Conservation (phyloP, 2,329 filamentous ascomycete species). For the Cercospora nicotianae region DNA sequence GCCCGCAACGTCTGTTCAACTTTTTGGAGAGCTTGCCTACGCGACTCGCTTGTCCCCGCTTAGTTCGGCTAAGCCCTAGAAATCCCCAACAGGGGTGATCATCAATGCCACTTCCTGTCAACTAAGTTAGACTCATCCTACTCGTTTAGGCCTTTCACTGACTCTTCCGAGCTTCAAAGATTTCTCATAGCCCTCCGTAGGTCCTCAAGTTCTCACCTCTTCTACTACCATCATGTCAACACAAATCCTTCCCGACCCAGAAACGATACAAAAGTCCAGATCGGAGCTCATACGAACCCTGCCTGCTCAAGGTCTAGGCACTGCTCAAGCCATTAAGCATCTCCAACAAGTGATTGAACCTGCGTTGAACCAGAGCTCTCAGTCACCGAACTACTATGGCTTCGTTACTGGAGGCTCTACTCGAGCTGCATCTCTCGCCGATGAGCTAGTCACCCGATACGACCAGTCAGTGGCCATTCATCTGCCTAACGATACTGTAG, state of each 20-base stretch:
- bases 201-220: background rate
- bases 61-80: background rate
- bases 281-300: slow-evolving; percentile 41
- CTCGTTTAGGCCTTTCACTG: background rate
- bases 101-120: background rate
- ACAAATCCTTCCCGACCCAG: slow-evolving; percentile 40
- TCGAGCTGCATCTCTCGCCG: slow-evolving; percentile 76
- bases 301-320: slow-evolving; percentile 45
- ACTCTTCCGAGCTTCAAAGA: background rate
- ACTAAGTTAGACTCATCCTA: background rate
- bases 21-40: slow-evolving; percentile 12
- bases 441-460: slow-evolving; percentile 75
- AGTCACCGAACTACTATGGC: slow-evolving; percentile 73
- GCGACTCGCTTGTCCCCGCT: background rate
- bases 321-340: slow-evolving; percentile 46
- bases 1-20: slow-evolving; percentile 5
- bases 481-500: slow-evolving; percentile 70
- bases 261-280: slow-evolving; percentile 37
- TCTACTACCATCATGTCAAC: background rate
- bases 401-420: slow-evolving; percentile 84
- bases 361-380: slow-evolving; percentile 63
- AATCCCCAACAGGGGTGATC: background rate
- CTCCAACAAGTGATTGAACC: slow-evolving; percentile 49
- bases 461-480: slow-evolving; percentile 88
- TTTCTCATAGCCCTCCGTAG: background rate